Evolutionary conservation across 768 basidiomycete genomes (phyloP).

Genomic region (Lentinula lateritia): DNA sequence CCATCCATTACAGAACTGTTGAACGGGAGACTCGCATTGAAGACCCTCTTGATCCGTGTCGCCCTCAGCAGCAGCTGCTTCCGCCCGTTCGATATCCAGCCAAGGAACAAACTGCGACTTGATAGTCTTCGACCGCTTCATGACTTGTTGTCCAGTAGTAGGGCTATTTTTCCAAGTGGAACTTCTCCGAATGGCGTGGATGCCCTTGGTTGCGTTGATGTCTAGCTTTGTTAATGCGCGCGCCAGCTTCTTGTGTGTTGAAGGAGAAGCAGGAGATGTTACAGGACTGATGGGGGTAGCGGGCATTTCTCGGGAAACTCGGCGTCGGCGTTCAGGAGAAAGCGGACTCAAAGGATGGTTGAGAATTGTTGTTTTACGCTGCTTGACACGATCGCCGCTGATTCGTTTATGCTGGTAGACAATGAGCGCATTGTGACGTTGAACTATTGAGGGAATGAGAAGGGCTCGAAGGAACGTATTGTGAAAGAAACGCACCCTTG

Average conservation of each 20-base stretch:
- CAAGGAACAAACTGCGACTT: slow-evolving; percentile 12
- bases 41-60: slow-evolving; percentile 12
- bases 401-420: slow-evolving; percentile 22
- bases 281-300: neutral
- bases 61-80: neutral
- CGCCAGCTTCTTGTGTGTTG: neutral
- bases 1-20: slow-evolving; percentile 25
- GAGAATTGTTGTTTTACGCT: slow-evolving; percentile 11
- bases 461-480: neutral
- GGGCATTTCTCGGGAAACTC: neutral
- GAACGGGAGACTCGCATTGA: slow-evolving; percentile 25
- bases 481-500: slow-evolving; percentile 17
- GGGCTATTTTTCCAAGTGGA: neutral
- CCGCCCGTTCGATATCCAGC: neutral
- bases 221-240: slow-evolving; percentile 2
- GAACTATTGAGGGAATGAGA: neutral
- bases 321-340: neutral
- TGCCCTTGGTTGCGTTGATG: neutral
- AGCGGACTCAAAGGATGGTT: neutral
- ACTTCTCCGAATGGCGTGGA: neutral
- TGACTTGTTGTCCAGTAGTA: neutral
- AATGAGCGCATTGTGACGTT: slow-evolving; percentile 4
- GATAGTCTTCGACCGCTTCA: slow-evolving; percentile 6
- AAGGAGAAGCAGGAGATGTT: neutral
- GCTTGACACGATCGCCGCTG: slow-evolving; percentile 12